Evolutionary conservation across 805 yeast genomes (phyloP).

Genomic region (Candida lessepsii): DNA sequence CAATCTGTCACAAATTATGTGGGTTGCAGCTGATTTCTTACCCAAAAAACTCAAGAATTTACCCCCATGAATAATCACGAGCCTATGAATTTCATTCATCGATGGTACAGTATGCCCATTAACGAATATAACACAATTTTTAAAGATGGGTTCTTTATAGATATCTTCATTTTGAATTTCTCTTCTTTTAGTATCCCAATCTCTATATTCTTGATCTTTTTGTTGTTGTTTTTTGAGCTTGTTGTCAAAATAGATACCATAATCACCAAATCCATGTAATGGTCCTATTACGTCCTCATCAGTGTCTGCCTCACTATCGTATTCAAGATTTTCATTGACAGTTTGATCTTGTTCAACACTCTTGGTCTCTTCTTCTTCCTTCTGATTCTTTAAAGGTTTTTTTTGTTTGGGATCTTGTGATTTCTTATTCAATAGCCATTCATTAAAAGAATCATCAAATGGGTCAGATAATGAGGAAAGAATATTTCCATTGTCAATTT

Average conservation of each 20-base stretch:
- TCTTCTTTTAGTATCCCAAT: slow-evolving; percentile 47
- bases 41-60: slow-evolving; percentile 63
- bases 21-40: slow-evolving; percentile 76
- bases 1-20: slow-evolving; percentile 74
- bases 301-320: slow-evolving; percentile 1
- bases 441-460: slow-evolving; percentile 15
- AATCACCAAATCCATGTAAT: slow-evolving; percentile 60
- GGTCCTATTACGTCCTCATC: slow-evolving; percentile 9
- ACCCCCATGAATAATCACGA: slow-evolving; percentile 81
- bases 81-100: slow-evolving; percentile 64
- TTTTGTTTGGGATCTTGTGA: neutral
- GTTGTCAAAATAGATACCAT: slow-evolving; percentile 58
- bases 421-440: slow-evolving; percentile 2
- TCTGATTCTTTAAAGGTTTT: neutral
- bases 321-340: neutral
- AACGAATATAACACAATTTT: slow-evolving; percentile 67
- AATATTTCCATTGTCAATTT: neutral
- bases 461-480: slow-evolving; percentile 11
- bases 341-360: neutral
- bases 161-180: slow-evolving; percentile 18
- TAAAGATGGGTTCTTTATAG: slow-evolving; percentile 45
- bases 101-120: slow-evolving; percentile 88
- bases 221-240: slow-evolving; percentile 63
- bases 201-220: slow-evolving; percentile 48
- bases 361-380: neutral